These are phyloP conservation scores for Williopsis jadinii DNA, from an alignment of 1,139 yeast species.

Conservation along the genomic window DNA sequence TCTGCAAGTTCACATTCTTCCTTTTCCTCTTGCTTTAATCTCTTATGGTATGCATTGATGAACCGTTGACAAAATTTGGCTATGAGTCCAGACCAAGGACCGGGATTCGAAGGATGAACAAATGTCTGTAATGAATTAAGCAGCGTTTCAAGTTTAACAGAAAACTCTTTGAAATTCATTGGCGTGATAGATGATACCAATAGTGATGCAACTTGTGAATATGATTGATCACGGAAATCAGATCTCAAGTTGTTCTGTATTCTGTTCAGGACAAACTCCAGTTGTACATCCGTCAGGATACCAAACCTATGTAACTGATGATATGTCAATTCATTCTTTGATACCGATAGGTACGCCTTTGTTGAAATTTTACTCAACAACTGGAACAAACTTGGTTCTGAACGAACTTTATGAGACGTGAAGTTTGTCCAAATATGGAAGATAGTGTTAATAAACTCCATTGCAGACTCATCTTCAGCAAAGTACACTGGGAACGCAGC, in stretches of 20 bases:
- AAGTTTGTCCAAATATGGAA: slow-evolving; percentile 70
- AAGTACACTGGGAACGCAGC: slow-evolving; percentile 43
- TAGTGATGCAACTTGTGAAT: slow-evolving; percentile 41
- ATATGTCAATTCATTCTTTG: slow-evolving; percentile 7
- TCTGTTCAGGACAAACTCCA: slow-evolving; percentile 48
- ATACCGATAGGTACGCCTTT: slow-evolving; percentile 32
- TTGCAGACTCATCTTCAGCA: slow-evolving; percentile 20
- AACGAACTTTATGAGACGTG: slow-evolving; percentile 44
- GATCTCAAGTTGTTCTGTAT: slow-evolving; percentile 35
- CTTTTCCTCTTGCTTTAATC: slow-evolving; percentile 49
- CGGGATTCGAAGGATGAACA: slow-evolving; percentile 86
- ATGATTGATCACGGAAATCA: slow-evolving; percentile 25
- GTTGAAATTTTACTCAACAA: slow-evolving; percentile 59
- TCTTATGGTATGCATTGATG: slow-evolving; percentile 50
- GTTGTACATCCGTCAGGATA: slow-evolving; percentile 54
- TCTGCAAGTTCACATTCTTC: slow-evolving; percentile 27
- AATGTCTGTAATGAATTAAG: slow-evolving; percentile 74
- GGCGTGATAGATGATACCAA: slow-evolving; percentile 63
- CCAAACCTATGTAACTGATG: slow-evolving; percentile 42
- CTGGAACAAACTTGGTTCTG: slow-evolving; percentile 63
- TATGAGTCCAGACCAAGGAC: slow-evolving; percentile 74
- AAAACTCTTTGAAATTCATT: slow-evolving; percentile 39
- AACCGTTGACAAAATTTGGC: slow-evolving; percentile 55
- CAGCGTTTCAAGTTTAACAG: slow-evolving; percentile 48
- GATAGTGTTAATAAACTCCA: slow-evolving; percentile 52